Evolutionary conservation across 2,329 filamentous ascomycete genomes (phyloP).

Genomic region (Sporothrix brasiliensis): DNA sequence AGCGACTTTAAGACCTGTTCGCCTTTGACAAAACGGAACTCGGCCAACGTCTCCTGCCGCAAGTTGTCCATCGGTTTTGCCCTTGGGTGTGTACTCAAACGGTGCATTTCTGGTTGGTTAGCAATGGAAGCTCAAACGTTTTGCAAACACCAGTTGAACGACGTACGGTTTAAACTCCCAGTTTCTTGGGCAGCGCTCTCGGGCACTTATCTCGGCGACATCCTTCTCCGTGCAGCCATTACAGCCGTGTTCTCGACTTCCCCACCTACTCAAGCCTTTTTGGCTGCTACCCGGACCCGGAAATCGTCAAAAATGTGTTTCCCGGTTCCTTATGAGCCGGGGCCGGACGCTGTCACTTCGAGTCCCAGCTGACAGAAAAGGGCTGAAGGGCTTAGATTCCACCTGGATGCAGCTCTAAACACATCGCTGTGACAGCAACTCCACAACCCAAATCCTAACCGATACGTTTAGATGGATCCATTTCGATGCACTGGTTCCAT

Average conservation of each 20-base stretch:
- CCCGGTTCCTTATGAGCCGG: neutral
- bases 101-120: neutral
- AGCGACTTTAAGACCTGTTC: slow-evolving; percentile 13
- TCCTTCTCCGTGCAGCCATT: neutral
- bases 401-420: no score
- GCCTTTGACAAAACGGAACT: slow-evolving; percentile 23
- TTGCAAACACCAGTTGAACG: no score
- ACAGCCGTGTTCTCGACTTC: neutral
- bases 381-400: no score
- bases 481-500: no score
- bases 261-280: neutral
- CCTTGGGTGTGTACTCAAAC: slow-evolving; percentile 25
- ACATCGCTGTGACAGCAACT: no score
- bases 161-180: no score
- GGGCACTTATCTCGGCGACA: neutral
- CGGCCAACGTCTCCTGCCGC: slow-evolving; percentile 29
- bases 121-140: neutral
- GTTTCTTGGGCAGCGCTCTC: neutral
- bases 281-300: slow-evolving; percentile 5
- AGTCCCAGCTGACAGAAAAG: no score
- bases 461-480: no score
- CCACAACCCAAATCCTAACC: no score
- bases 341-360: neutral
- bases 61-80: slow-evolving; percentile 27
- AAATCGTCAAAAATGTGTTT: neutral